These are phyloP conservation scores for Heritiera fomes DNA, from an alignment of 345 rosid genomes.

Conservation along the genomic window DNA sequence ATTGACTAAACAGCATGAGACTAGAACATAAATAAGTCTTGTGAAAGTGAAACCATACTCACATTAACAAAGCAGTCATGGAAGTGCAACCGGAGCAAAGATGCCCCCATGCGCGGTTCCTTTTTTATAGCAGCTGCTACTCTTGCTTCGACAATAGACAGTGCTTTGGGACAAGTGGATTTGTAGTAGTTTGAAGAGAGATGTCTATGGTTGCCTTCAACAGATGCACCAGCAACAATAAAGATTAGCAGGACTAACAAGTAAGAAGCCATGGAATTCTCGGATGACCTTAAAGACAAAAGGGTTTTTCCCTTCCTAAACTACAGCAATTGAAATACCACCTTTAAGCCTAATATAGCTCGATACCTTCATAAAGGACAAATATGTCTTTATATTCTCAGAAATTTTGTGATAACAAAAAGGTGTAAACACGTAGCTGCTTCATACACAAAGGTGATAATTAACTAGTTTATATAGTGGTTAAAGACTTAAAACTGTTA, in stretches of 20 bases:
- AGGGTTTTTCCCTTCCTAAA: neutral
- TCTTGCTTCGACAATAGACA: slow-evolving; percentile 27
- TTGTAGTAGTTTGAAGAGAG: slow-evolving; percentile 36
- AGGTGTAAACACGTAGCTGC: neutral
- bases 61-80: slow-evolving; percentile 58
- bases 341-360: neutral
- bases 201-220: slow-evolving; percentile 7
- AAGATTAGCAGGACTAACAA: slow-evolving; percentile 1
- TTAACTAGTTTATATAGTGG: neutral
- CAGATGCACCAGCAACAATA: neutral
- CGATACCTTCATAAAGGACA: neutral
- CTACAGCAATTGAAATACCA: neutral
- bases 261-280: slow-evolving; percentile 16
- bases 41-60: neutral
- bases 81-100: slow-evolving; percentile 24
- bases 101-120: slow-evolving; percentile 43
- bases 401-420: neutral
- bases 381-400: no score
- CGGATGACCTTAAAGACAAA: neutral
- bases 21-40: neutral
- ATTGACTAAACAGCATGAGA: neutral
- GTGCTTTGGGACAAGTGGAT: slow-evolving; percentile 34
- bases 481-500: neutral
- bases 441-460: neutral
- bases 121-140: slow-evolving; percentile 29